These are phyloP conservation scores for Pyrus communis DNA, from an alignment of 306 rosid genomes.

Conservation along the genomic window DNA sequence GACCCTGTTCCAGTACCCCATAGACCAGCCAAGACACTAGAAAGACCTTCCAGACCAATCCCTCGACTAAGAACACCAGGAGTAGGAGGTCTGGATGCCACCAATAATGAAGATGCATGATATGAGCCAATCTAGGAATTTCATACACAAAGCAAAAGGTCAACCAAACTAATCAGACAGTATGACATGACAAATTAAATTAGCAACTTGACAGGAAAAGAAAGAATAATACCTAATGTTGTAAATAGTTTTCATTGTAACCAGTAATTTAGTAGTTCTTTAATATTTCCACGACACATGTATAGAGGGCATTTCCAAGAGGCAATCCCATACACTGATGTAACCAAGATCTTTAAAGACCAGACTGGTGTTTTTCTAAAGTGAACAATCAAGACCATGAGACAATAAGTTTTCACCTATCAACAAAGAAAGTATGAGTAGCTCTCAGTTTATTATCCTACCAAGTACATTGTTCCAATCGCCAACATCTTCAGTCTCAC, in stretches of 20 bases:
- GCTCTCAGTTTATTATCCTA: neutral
- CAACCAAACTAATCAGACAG: constrained; percentile 14
- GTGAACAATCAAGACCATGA: neutral
- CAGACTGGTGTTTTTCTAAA: neutral
- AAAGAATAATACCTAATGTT: neutral
- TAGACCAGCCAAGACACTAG: constrained; percentile 88
- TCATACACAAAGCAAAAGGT: constrained; percentile 29
- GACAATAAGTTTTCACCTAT: neutral
- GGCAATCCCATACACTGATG: neutral
- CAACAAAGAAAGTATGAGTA: neutral
- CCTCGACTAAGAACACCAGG: constrained; percentile 95
- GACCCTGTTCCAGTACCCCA: constrained; percentile 99
- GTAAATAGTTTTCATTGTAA: neutral
- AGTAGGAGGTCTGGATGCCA: constrained; percentile 96
- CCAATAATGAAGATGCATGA: constrained; percentile 92
- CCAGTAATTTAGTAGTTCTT: neutral
- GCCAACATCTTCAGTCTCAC: neutral
- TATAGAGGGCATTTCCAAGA: neutral
- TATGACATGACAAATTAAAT: constrained; percentile 3
- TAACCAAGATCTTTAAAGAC: neutral
- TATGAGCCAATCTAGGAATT: constrained; percentile 83
- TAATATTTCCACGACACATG: neutral
- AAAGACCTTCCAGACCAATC: constrained; percentile 89
- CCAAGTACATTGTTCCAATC: neutral
- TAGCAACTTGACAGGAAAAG: neutral